phyloP scores from a whole-genome alignment of 805 yeast genomes.

The Candida endomychidarum region DNA sequence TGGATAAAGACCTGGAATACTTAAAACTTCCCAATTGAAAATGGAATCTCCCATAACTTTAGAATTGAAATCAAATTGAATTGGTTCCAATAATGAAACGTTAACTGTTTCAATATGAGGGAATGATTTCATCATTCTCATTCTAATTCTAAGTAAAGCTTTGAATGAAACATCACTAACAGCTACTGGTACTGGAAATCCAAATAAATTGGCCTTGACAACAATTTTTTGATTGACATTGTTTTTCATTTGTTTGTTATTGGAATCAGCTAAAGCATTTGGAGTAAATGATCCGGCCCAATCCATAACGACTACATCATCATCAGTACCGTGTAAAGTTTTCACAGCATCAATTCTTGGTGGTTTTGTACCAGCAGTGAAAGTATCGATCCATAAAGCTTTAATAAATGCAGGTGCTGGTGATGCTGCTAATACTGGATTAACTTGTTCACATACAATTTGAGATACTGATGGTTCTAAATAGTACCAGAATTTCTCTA shows the following conservation, averaged over 20 bases:
- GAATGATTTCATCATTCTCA: slow-evolving; percentile 85
- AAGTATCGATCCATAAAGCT: slow-evolving; percentile 78
- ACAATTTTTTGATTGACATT: slow-evolving; percentile 80
- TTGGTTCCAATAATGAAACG: slow-evolving; percentile 81
- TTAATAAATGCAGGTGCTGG: slow-evolving; percentile 83
- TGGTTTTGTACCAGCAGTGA: slow-evolving; percentile 94
- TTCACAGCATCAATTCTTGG: slow-evolving; percentile 90
- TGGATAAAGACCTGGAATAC: slow-evolving; percentile 83
- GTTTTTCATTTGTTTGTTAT: slow-evolving; percentile 79
- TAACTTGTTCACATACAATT: slow-evolving; percentile 81
- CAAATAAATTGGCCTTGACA: slow-evolving; percentile 79
- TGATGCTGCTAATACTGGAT: slow-evolving; percentile 75
- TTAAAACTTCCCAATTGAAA: slow-evolving; percentile 83
- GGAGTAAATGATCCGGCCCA: slow-evolving; percentile 94
- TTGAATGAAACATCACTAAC: slow-evolving; percentile 79
- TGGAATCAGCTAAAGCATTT: slow-evolving; percentile 80
- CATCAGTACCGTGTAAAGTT: slow-evolving; percentile 84
- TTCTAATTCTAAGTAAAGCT: slow-evolving; percentile 72
- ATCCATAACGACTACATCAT: slow-evolving; percentile 96
- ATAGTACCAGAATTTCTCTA: slow-evolving; percentile 89
- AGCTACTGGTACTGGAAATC: slow-evolving; percentile 74
- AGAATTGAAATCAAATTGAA: slow-evolving; percentile 81
- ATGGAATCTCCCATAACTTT: slow-evolving; percentile 74
- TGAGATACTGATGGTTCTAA: slow-evolving; percentile 88
- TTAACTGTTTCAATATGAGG: slow-evolving; percentile 94